Evolutionary conservation across 2,329 filamentous ascomycete genomes (phyloP).

Genomic region (Chrysoporthe puriensis): DNA sequence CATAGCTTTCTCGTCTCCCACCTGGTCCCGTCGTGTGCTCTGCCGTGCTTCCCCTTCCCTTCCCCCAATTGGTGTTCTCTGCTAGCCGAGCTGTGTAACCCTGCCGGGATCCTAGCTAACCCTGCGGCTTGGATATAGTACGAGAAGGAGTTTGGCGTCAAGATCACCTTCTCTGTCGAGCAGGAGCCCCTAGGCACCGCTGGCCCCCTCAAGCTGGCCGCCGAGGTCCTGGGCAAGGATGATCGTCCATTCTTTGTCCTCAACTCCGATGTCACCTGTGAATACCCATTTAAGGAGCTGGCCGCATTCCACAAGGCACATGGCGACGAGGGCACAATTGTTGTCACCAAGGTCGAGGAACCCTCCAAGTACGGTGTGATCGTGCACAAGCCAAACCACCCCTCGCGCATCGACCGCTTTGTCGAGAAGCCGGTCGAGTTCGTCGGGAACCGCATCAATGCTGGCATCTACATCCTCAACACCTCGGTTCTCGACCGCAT

Average conservation of each 20-base stretch:
- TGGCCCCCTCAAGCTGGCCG: conserved; percentile 92
- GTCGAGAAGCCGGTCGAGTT: conserved; percentile 99
- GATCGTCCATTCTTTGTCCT: conserved; percentile 96
- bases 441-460: conserved; percentile 98
- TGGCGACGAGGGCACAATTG: conserved; percentile 94
- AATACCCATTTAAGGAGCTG: conserved; percentile 91
- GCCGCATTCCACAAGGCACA: conserved; percentile 91
- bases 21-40: neutral
- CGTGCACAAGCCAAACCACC: conserved; percentile 92
- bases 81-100: neutral
- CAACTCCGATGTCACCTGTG: conserved; percentile 98
- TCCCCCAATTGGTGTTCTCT: neutral
- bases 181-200: conserved; percentile 93
- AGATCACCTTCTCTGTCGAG: conserved; percentile 97
- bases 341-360: conserved; percentile 98
- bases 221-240: conserved; percentile 89
- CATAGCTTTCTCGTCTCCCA: neutral
- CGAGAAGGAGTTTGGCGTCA: conserved; percentile 88
- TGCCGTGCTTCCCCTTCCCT: neutral
- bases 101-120: conserved; percentile 8
- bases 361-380: conserved; percentile 98
- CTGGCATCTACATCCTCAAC: conserved; percentile 97
- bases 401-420: conserved; percentile 94
- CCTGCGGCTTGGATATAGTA: conserved; percentile 59
- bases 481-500: conserved; percentile 88